phyloP scores from a whole-genome alignment of 1,284 basidiomycete genomes.

The Trametes pubescens region DNA sequence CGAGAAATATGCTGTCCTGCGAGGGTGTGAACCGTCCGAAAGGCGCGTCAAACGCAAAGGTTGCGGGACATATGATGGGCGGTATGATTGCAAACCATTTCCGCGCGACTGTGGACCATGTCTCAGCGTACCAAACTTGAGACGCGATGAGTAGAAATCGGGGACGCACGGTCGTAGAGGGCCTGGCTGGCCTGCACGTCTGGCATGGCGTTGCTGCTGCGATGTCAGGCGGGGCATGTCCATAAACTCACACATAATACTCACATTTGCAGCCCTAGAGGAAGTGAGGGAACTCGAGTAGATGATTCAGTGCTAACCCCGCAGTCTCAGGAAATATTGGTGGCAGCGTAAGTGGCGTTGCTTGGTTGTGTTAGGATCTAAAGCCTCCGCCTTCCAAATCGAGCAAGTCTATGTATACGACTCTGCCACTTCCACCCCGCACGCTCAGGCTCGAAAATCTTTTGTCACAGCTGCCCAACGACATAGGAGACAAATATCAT shows the following conservation, averaged over 20 bases:
- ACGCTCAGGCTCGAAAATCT: too few species aligned
- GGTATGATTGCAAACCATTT: constrained; percentile 46
- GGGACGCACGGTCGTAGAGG: constrained; percentile 23
- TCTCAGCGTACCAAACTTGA: neutral
- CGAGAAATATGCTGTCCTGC: constrained; percentile 52
- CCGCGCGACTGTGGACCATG: constrained; percentile 36
- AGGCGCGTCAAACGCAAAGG: constrained; percentile 66
- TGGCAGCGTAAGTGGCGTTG: constrained; percentile 10
- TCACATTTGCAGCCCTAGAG: neutral
- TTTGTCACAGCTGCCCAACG: too few species aligned
- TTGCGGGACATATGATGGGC: constrained; percentile 38
- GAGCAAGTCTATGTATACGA: neutral
- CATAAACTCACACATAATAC: neutral
- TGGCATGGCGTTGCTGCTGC: neutral
- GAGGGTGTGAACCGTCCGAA: constrained; percentile 80
- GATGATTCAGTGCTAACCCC: neutral
- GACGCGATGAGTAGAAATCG: neutral
- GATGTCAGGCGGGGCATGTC: neutral
- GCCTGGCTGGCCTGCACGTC: constrained; percentile 14
- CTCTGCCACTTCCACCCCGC: too few species aligned
- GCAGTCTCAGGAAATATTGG: neutral
- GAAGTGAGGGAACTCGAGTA: neutral
- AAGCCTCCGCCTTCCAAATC: constrained; percentile 17
- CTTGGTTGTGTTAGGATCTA: constrained; percentile 16
- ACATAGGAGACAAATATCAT: too few species aligned